Evolutionary conservation across 2,329 filamentous ascomycete genomes (phyloP).

Genomic region (Colletotrichum sp.): DNA sequence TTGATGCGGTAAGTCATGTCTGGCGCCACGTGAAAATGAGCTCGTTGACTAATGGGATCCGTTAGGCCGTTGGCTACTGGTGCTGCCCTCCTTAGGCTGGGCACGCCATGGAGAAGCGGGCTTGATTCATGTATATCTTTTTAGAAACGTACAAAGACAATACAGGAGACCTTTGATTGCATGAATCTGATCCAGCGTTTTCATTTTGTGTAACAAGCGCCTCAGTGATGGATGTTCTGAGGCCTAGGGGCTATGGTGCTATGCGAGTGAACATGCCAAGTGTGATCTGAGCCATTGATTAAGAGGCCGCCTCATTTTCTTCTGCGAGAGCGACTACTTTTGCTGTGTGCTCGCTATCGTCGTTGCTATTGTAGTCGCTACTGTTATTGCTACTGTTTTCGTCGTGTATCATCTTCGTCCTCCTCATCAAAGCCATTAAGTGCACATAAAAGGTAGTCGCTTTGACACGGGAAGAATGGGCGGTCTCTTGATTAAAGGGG

Average conservation of each 20-base stretch:
- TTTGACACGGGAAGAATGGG: accelerated
- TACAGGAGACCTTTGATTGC: accelerated
- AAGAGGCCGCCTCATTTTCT: background rate
- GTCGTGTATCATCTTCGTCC: no score
- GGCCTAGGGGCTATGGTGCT: accelerated
- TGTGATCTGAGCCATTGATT: accelerated
- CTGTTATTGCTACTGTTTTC: accelerated
- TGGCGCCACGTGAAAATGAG: no score
- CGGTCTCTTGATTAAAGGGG: background rate
- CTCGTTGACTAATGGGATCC: background rate
- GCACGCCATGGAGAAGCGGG: accelerated
- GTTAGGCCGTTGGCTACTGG: background rate
- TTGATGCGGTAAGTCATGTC: background rate
- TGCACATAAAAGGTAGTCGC: no score
- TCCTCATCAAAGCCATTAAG: no score
- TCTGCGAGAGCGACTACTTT: no score
- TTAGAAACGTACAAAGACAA: background rate
- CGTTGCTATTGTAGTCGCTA: no score
- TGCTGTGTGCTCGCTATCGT: no score
- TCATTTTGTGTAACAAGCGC: accelerated
- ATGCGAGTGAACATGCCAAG: background rate
- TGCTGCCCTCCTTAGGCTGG: background rate
- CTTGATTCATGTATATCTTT: background rate
- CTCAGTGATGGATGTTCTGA: background rate
- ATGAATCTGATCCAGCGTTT: background rate